Percentiles rank a stretch among this genome's conserved stretches.
Evolutionary conservation across 192 early-diverging fungal genomes (phyloP).

Genomic region (Gigaspora rosea): DNA sequence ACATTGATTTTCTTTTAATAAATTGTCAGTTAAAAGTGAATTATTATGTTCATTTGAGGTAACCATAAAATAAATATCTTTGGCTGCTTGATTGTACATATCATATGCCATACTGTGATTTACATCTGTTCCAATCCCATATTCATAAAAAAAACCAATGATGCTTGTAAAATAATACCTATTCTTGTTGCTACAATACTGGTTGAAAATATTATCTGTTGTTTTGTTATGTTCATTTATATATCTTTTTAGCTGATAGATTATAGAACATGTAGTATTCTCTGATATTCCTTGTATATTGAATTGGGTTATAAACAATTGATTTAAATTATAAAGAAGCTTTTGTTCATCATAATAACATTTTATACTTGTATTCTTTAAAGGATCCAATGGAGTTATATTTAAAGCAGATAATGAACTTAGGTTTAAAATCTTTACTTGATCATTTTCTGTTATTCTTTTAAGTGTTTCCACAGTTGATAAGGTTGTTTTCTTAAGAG

Average conservation of each 20-base stretch:
- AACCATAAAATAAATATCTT: not conserved
- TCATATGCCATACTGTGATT: not conserved
- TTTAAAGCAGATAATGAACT: no score
- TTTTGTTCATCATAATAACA: no score
- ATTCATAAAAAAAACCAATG: not conserved
- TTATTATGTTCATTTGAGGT: not conserved
- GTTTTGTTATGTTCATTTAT: not conserved
- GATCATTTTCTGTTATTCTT: no score
- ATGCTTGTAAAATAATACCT: not conserved
- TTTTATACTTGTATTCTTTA: no score
- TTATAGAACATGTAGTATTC: not conserved
- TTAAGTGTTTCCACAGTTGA: no score
- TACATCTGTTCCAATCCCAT: not conserved
- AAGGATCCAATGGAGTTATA: no score
- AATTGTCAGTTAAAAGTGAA: not conserved
- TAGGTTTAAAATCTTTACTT: no score
- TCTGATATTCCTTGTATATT: not conserved
- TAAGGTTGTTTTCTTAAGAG: no score
- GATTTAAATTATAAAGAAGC: not conserved
- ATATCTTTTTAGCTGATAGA: not conserved
- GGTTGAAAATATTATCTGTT: not conserved
- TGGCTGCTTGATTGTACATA: not conserved
- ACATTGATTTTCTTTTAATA: not conserved
- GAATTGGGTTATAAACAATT: not conserved
- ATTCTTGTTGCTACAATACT: not conserved